phyloP scores from a whole-genome alignment of 805 yeast genomes.

The Spathaspora passalidarum region DNA sequence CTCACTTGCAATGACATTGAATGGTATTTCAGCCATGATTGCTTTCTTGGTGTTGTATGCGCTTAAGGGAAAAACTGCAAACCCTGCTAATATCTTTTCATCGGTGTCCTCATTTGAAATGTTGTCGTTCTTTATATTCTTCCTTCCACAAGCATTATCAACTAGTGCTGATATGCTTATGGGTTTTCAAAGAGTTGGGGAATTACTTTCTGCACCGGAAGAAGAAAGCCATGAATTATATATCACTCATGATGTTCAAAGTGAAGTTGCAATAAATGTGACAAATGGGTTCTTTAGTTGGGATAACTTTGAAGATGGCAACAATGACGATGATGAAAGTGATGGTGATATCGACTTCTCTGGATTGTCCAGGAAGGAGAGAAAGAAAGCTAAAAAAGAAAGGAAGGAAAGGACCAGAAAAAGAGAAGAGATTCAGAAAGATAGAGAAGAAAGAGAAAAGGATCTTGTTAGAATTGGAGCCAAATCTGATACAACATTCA shows the following conservation, averaged over 20 bases:
- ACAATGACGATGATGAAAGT: constrained; percentile 10
- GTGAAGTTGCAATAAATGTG: constrained; percentile 20
- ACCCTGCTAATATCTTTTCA: constrained; percentile 61
- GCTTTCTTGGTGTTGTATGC: constrained; percentile 32
- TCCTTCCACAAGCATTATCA: constrained; percentile 64
- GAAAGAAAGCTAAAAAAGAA: constrained; percentile 12
- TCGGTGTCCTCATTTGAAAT: constrained; percentile 63
- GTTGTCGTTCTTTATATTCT: constrained; percentile 55
- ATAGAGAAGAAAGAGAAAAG: constrained; percentile 4
- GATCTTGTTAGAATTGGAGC: neutral
- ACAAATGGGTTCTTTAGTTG: neutral
- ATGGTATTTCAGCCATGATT: constrained; percentile 66
- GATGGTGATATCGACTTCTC: constrained; percentile 12
- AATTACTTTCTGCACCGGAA: constrained; percentile 43
- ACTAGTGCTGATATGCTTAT: constrained; percentile 62
- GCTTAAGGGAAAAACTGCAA: constrained; percentile 19
- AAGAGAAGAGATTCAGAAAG: constrained; percentile 5
- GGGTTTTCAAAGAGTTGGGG: constrained; percentile 56
- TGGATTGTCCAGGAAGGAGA: constrained; percentile 17
- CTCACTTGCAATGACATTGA: constrained; percentile 61
- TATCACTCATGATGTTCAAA: constrained; percentile 8
- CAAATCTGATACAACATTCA: neutral
- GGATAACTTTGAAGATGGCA: constrained; percentile 8
- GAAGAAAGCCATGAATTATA: constrained; percentile 17
- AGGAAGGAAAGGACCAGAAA: constrained; percentile 5